Evolutionary conservation across 2,329 filamentous ascomycete genomes (phyloP).

Genomic region (Cordyceps tenuipes): DNA sequence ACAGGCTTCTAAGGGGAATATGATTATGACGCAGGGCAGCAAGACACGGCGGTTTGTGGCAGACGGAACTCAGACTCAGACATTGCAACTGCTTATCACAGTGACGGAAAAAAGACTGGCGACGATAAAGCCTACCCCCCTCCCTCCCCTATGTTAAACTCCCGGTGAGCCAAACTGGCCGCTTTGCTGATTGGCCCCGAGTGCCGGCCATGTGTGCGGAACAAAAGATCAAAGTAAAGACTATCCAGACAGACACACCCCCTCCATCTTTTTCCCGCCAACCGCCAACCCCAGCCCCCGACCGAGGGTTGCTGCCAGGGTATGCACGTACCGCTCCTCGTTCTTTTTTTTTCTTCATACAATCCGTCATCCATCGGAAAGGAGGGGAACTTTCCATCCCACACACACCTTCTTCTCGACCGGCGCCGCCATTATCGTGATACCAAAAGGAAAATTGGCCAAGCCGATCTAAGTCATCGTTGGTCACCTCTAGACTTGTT

Average conservation of each 20-base stretch:
- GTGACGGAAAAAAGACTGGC: too few species aligned
- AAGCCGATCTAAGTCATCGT: neutral
- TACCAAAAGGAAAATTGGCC: neutral
- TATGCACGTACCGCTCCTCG: neutral
- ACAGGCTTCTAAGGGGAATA: neutral
- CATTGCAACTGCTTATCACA: too few species aligned
- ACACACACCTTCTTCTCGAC: too few species aligned
- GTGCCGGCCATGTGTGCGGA: neutral
- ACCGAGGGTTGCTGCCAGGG: neutral
- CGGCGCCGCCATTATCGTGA: neutral
- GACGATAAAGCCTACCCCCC: neutral
- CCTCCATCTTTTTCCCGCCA: neutral
- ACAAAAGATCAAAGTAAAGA: neutral
- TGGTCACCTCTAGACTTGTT: neutral
- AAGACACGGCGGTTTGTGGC: too few species aligned
- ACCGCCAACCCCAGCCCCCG: too few species aligned
- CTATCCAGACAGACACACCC: neutral
- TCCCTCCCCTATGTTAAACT: neutral
- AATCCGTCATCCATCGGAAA: too few species aligned
- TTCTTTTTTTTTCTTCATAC: neutral
- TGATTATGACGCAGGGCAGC: neutral
- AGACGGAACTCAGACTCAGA: too few species aligned
- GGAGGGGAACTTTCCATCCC: too few species aligned
- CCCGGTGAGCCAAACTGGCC: neutral
- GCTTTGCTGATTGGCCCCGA: conserved; percentile 4